Conservation (phyloP, 192 early-diverging fungal genomes). For the Dispira simplex region DNA sequence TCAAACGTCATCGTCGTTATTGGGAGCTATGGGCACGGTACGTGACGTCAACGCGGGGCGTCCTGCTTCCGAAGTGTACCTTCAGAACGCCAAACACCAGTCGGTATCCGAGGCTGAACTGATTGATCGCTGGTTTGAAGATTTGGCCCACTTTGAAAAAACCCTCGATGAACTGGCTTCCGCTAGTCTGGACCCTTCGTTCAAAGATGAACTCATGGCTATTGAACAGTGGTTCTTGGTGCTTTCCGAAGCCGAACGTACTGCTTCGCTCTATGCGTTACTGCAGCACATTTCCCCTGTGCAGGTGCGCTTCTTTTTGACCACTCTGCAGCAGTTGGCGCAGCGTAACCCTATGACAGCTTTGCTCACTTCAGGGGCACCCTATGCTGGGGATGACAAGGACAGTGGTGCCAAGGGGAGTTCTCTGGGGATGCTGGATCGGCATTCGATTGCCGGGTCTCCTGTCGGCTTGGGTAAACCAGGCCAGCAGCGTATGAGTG, state of each 20-base stretch:
- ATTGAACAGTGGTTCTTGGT: conserved; percentile 93
- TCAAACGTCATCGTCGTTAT: neutral
- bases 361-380: conserved; percentile 31
- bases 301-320: conserved; percentile 90
- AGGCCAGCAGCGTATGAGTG: conserved; percentile 15
- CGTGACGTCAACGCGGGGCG: neutral
- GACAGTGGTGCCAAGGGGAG: conserved; percentile 14
- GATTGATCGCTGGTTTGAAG: conserved; percentile 85
- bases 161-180: conserved; percentile 84
- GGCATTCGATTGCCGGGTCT: conserved; percentile 17
- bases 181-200: conserved; percentile 62
- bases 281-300: conserved; percentile 81
- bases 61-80: conserved; percentile 5
- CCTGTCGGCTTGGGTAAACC: conserved; percentile 4
- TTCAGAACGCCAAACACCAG: neutral
- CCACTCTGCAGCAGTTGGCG: conserved; percentile 86
- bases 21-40: neutral
- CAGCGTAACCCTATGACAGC: conserved; percentile 58
- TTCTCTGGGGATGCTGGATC: conserved; percentile 20
- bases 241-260: conserved; percentile 78
- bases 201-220: conserved; percentile 79
- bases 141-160: conserved; percentile 78
- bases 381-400: conserved; percentile 28
- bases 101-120: conserved; percentile 25
- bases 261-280: conserved; percentile 81